These are phyloP conservation scores for Ascochyta rabiei DNA, from an alignment of 2,329 filamentous ascomycete species.

Conservation along the genomic window DNA sequence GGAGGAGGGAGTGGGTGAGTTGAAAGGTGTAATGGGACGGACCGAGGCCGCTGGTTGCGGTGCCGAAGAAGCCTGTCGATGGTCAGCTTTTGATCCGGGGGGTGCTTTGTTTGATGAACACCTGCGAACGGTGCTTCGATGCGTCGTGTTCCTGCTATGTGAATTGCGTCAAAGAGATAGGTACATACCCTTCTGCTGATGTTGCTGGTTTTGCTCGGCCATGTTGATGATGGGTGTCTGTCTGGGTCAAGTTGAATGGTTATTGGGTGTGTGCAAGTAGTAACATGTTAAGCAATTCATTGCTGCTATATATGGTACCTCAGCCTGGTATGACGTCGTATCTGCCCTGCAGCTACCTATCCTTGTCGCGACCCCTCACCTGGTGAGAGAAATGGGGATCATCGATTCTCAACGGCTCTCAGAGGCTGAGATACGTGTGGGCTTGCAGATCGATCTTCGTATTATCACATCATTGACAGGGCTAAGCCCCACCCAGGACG, in stretches of 20 bases:
- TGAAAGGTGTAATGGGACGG: constrained; percentile 5
- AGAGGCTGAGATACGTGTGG: constrained; percentile 1
- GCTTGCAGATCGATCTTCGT: constrained; percentile 9
- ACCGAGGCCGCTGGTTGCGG: constrained; percentile 41
- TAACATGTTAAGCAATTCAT: neutral
- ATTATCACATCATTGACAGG: constrained; percentile 23
- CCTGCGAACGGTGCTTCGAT: neutral
- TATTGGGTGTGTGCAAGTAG: neutral
- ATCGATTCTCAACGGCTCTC: constrained; percentile 3
- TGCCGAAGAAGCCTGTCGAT: constrained; percentile 40
- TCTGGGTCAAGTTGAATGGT: neutral
- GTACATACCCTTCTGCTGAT: constrained; percentile 32
- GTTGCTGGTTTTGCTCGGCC: constrained; percentile 34
- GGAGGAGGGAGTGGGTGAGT: neutral
- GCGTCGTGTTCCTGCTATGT: neutral
- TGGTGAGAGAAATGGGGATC: constrained; percentile 4
- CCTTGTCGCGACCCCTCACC: constrained; percentile 15
- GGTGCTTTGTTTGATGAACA: neutral
- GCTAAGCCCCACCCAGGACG: constrained; percentile 7
- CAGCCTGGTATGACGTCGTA: constrained; percentile 8
- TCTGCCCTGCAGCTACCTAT: constrained; percentile 2
- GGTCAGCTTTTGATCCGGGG: neutral
- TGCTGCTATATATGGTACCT: neutral
- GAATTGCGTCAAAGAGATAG: neutral
- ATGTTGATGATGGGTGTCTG: constrained; percentile 19